Evolutionary conservation across 2,329 filamentous ascomycete species (phyloP), one percentile per base, ranked within the genome.

Genomic region (Aureobasidium musti): DNA sequence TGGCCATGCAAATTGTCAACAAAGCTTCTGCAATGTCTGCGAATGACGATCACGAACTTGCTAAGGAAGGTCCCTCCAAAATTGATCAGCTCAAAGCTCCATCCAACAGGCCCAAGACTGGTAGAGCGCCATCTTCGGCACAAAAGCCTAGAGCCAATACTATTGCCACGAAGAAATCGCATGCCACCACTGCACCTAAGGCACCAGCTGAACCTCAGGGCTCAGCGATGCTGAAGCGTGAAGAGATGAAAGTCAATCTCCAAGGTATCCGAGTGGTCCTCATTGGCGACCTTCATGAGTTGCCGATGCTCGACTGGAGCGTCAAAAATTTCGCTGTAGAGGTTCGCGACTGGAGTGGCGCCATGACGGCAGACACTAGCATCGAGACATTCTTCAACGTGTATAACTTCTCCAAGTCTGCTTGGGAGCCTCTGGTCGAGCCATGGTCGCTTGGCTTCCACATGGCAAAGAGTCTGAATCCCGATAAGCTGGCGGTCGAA

Each of bases 321-420:
- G 87, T 99, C 72, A 97, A 97, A 79, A 88, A 89, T 64, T 98
- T 98, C 74, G 90, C 87, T 5, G 85, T 94, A 2, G 87, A 90
- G 53, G 91, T 96, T 4, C 87, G 90, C 70, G 92, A 99, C 75
- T 99, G 95, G 95, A 94, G 94, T 1, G 89, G 88, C 5, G 89
- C 89, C 26, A 83, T 99, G 77, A 92, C 89, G 73, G 94, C 91
- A 0, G 92, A 97, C 74, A 91, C 92, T 0, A 90, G 87, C n/a
- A 88, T 99, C 56, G 92, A 97, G 69, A 92, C 94, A 70, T 97
- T 97, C 77, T 86, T 96, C 72, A 99, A 98, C 73, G 89, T 99
- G 30, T 99, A 97, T 82, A 99, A 99, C 78, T 99, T 99, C 79
- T 95, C 95, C 17, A 99, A 99, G 77, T 99, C 95, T 0, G 92